Conservation (phyloP, 257 asterid species). For the Linaria vulgaris region DNA sequence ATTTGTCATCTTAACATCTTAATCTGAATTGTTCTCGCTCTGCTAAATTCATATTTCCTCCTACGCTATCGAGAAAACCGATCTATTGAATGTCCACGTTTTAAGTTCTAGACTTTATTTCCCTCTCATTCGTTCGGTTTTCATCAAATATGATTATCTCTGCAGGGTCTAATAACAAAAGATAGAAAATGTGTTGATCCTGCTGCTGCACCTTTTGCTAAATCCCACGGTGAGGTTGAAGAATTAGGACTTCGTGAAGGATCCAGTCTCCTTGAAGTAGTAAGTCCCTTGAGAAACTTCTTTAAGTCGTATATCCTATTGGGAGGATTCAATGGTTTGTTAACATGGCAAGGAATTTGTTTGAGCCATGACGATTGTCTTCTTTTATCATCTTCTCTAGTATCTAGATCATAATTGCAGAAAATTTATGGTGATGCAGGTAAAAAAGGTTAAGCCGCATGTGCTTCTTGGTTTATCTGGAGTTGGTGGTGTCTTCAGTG, state of each 20-base stretch:
- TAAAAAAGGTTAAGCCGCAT: slow-evolving; percentile 90
- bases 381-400: not conserved
- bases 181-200: slow-evolving; percentile 87
- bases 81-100: too few species aligned
- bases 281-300: slow-evolving; percentile 34
- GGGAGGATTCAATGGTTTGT: slow-evolving; percentile 28
- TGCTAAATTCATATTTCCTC: not conserved
- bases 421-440: slow-evolving; percentile 52
- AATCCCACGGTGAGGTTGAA: slow-evolving; percentile 57
- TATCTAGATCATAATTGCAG: slow-evolving; percentile 23
- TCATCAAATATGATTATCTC: slow-evolving; percentile 30
- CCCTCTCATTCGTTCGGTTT: slow-evolving; percentile 9
- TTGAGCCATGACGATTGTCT: slow-evolving; percentile 3
- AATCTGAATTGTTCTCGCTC: not conserved
- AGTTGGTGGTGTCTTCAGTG: slow-evolving; percentile 86
- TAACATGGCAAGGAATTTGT: slow-evolving; percentile 11
- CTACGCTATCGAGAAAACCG: too few species aligned
- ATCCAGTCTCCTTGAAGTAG: slow-evolving; percentile 86
- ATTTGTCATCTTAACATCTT: not conserved
- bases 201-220: slow-evolving; percentile 93
- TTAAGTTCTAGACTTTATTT: slow-evolving; percentile 5
- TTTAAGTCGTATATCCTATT: slow-evolving; percentile 11
- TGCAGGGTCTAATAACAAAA: slow-evolving; percentile 91
- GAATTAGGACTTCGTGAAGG: slow-evolving; percentile 85
- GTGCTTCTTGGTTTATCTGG: slow-evolving; percentile 99